Percentiles rank a stretch among this genome's conserved stretches.
Evolutionary conservation across 2,329 filamentous ascomycete species (phyloP).

Genomic region (Claviceps purpurea): DNA sequence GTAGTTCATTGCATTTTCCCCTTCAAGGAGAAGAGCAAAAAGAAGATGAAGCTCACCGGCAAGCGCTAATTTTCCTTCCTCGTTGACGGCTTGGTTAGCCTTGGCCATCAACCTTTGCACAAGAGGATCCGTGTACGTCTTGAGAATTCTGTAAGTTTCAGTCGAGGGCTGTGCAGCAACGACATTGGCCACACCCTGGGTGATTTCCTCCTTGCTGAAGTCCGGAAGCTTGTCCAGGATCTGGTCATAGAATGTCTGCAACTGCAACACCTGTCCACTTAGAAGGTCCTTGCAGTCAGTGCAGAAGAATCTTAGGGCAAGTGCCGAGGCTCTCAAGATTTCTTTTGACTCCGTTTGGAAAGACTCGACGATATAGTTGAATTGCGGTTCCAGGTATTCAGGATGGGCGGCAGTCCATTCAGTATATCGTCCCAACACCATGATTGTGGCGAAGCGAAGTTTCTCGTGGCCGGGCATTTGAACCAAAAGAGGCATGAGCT

Average conservation of each 20-base stretch:
- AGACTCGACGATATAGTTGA: slow-evolving; percentile 88
- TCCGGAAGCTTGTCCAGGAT: slow-evolving; percentile 77
- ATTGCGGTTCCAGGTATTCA: slow-evolving; percentile 80
- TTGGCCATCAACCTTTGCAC: slow-evolving; percentile 74
- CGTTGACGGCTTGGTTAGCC: slow-evolving; percentile 71
- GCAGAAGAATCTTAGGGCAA: slow-evolving; percentile 95
- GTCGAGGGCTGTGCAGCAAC: slow-evolving; percentile 72
- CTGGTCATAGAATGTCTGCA: slow-evolving; percentile 86
- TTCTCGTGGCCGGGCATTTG: slow-evolving; percentile 95
- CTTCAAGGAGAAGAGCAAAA: not conserved
- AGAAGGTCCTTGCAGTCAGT: slow-evolving; percentile 84
- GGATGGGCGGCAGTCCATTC: slow-evolving; percentile 95
- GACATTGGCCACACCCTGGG: slow-evolving; percentile 86
- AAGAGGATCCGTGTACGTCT: slow-evolving; percentile 86
- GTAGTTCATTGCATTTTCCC: not conserved
- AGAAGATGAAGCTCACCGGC: slow-evolving; percentile 45
- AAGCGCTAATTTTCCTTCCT: slow-evolving; percentile 71
- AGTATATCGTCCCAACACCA: slow-evolving; percentile 92
- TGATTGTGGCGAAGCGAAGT: slow-evolving; percentile 94
- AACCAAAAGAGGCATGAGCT: slow-evolving; percentile 85
- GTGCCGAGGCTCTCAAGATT: slow-evolving; percentile 78
- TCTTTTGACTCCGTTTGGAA: slow-evolving; percentile 84
- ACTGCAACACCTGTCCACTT: slow-evolving; percentile 66
- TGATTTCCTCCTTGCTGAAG: slow-evolving; percentile 86
- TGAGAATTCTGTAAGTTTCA: slow-evolving; percentile 73